phyloP scores from a whole-genome alignment of 164 flowering plant species.

The Magnolia sinica region DNA sequence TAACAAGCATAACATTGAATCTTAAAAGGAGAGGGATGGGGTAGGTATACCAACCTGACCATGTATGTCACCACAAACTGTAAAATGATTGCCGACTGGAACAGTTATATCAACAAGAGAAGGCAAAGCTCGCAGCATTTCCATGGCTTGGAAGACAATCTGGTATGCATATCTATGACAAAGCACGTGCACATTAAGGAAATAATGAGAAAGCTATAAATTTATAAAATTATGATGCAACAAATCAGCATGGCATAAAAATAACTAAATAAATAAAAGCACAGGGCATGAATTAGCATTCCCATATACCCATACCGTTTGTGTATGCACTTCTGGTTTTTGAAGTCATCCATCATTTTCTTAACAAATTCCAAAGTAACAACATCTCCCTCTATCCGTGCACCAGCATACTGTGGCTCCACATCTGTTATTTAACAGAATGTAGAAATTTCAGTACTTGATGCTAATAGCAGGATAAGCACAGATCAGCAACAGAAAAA shows the following conservation, averaged over 20 bases:
- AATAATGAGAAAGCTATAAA: neutral
- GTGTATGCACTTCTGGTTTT: slow-evolving; percentile 78
- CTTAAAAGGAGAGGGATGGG: neutral
- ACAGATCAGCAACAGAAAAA: neutral
- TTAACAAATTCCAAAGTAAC: slow-evolving; percentile 89
- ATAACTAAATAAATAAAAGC: neutral
- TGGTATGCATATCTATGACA: slow-evolving; percentile 81
- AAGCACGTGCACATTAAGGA: neutral
- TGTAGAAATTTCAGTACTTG: neutral
- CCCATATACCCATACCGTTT: slow-evolving; percentile 46
- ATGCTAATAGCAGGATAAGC: neutral
- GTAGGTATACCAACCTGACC: slow-evolving; percentile 65
- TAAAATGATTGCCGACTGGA: slow-evolving; percentile 71
- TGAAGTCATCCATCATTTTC: slow-evolving; percentile 97
- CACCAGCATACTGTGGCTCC: slow-evolving; percentile 92
- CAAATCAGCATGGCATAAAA: neutral
- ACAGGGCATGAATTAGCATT: neutral
- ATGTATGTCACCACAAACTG: slow-evolving; percentile 99
- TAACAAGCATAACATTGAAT: neutral
- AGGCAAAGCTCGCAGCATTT: slow-evolving; percentile 71
- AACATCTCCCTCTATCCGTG: slow-evolving; percentile 87
- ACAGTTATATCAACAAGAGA: slow-evolving; percentile 84
- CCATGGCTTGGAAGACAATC: slow-evolving; percentile 82
- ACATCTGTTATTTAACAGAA: slow-evolving; percentile 51
- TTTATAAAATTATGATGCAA: neutral